Percentiles rank a stretch among this genome's conserved stretches.
Evolutionary conservation across 2,329 filamentous ascomycete genomes (phyloP).

Genomic region (Bipolaris zeicola): DNA sequence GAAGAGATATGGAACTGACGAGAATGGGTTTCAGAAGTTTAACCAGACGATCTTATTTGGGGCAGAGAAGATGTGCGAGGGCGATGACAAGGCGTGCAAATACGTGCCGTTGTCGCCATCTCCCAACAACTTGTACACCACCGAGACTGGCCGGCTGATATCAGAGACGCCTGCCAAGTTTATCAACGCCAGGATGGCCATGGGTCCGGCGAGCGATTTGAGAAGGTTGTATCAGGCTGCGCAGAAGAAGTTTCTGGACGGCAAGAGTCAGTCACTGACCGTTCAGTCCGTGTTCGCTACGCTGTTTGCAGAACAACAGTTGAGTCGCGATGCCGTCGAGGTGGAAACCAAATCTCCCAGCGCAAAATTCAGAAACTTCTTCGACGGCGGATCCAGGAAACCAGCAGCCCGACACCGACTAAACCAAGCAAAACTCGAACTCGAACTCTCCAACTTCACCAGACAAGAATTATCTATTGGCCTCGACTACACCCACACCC

Average conservation of each 20-base stretch:
- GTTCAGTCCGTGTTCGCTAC: slow-evolving; percentile 56
- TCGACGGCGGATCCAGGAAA: slow-evolving; percentile 40
- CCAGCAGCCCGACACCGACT: slow-evolving; percentile 41
- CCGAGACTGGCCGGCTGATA: slow-evolving; percentile 47
- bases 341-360: slow-evolving; percentile 11
- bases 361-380: slow-evolving; percentile 23
- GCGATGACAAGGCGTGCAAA: slow-evolving; percentile 58
- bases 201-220: slow-evolving; percentile 59
- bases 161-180: slow-evolving; percentile 47
- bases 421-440: slow-evolving; percentile 25
- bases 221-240: slow-evolving; percentile 54
- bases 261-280: slow-evolving; percentile 36
- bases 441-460: slow-evolving; percentile 42
- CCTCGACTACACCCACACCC: slow-evolving; percentile 57
- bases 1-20: slow-evolving; percentile 54
- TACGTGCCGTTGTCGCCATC: slow-evolving; percentile 59
- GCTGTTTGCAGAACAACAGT: slow-evolving; percentile 62
- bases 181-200: slow-evolving; percentile 56
- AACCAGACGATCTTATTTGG: slow-evolving; percentile 62
- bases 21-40: slow-evolving; percentile 38
- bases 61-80: slow-evolving; percentile 60
- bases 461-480: slow-evolving; percentile 59
- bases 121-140: slow-evolving; percentile 56
- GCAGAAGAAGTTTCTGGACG: slow-evolving; percentile 44
- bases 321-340: slow-evolving; percentile 52